Percentiles rank a stretch among this genome's conserved stretches.
Evolutionary conservation across 1,284 basidiomycete genomes (phyloP).

Genomic region (Porodaedalea pini): DNA sequence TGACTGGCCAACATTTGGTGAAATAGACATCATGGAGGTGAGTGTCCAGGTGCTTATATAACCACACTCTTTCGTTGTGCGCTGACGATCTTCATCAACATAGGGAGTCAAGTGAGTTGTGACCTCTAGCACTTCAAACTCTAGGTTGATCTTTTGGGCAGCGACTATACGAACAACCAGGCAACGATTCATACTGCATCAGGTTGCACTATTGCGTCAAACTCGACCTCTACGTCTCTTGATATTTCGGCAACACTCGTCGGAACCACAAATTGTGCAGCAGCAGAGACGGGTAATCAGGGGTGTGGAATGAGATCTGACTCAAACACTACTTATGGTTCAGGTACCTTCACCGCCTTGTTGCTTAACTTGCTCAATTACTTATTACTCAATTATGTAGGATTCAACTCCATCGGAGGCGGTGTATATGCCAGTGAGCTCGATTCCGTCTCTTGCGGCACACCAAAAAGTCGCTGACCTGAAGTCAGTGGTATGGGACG

Average conservation of each 20-base stretch:
- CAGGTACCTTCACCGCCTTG: slow-evolving; percentile 31
- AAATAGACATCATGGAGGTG: slow-evolving; percentile 85
- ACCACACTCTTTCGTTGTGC: no score
- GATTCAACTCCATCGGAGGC: slow-evolving; percentile 69
- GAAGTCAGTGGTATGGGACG: slow-evolving; percentile 65
- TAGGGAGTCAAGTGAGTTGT: background rate
- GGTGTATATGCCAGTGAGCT: slow-evolving; percentile 78
- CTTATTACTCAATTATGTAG: background rate
- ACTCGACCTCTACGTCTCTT: slow-evolving; percentile 43
- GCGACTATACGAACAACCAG: slow-evolving; percentile 77
- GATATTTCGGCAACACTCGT: slow-evolving; percentile 60
- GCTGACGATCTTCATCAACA: slow-evolving; percentile 6
- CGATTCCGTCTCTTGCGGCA: background rate
- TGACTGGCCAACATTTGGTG: slow-evolving; percentile 72
- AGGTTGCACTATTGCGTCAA: slow-evolving; percentile 62
- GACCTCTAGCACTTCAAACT: slow-evolving; percentile 30
- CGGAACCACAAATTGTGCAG: slow-evolving; percentile 67
- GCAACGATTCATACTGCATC: slow-evolving; percentile 74
- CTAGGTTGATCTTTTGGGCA: slow-evolving; percentile 23
- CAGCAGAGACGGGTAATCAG: slow-evolving; percentile 58
- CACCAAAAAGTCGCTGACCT: slow-evolving; percentile 1
- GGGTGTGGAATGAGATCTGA: slow-evolving; percentile 65
- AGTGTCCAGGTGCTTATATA: background rate
- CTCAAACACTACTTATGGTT: slow-evolving; percentile 20
- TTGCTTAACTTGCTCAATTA: slow-evolving; percentile 52